These are phyloP conservation scores for Coprinopsis marcescibilis DNA, from an alignment of 768 basidiomycete species.

Conservation along the genomic window DNA sequence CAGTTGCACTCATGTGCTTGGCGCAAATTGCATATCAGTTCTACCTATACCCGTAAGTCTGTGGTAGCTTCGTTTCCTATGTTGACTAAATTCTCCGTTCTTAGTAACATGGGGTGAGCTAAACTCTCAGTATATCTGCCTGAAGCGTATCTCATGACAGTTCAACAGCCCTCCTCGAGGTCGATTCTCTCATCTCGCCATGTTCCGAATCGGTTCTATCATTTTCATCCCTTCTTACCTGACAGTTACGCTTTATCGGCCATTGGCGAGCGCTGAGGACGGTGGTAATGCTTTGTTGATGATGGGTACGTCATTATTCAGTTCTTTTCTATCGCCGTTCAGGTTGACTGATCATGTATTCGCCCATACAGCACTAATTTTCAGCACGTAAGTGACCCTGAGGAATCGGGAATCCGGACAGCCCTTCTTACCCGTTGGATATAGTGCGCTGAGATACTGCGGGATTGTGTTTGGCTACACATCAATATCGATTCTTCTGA, in stretches of 20 bases:
- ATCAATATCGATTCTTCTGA: slow-evolving; percentile 79
- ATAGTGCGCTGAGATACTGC: slow-evolving; percentile 81
- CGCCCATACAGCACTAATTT: slow-evolving; percentile 47
- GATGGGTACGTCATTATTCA: slow-evolving; percentile 49
- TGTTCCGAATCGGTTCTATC: slow-evolving; percentile 84
- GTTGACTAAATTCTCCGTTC: background rate
- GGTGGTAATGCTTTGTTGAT: slow-evolving; percentile 79
- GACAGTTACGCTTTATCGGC: slow-evolving; percentile 67
- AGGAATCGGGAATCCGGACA: background rate
- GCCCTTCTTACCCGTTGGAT: slow-evolving; percentile 6
- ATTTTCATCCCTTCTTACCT: slow-evolving; percentile 90
- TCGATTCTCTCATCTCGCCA: slow-evolving; percentile 77
- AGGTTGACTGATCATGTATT: slow-evolving; percentile 6
- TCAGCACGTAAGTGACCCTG: slow-evolving; percentile 69
- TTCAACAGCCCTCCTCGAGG: slow-evolving; percentile 67
- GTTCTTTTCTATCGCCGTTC: slow-evolving; percentile 11
- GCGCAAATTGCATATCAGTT: slow-evolving; percentile 91
- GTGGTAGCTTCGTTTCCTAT: background rate
- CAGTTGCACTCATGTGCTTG: slow-evolving; percentile 91
- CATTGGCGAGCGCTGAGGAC: slow-evolving; percentile 61
- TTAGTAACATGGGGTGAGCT: slow-evolving; percentile 60
- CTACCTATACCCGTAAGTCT: slow-evolving; percentile 78
- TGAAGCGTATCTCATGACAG: slow-evolving; percentile 6
- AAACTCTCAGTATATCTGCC: background rate
- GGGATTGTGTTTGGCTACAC: slow-evolving; percentile 90